Percentiles rank a stretch among this genome's conserved stretches.
These are phyloP conservation scores for Diplodia mutila DNA, from an alignment of 2,329 filamentous ascomycete genomes.

Conservation along the genomic window DNA sequence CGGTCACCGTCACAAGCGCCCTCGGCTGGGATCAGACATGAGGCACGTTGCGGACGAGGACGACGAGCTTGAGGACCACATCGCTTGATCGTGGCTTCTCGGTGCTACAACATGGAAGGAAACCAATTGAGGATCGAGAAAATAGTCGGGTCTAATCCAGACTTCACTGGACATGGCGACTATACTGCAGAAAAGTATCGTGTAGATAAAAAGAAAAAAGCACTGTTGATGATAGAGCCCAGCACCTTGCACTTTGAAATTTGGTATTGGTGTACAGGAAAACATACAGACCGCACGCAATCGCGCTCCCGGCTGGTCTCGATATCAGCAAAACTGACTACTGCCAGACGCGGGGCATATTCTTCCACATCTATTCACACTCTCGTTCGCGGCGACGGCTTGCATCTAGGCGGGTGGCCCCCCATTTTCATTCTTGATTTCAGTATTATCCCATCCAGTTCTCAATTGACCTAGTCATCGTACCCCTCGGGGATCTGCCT, in stretches of 20 bases:
- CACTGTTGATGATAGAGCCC: background rate
- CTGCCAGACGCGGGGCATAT: background rate
- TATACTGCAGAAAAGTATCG: background rate
- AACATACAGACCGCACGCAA: constrained; percentile 1
- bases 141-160: background rate
- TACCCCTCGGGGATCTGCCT: constrained; percentile 51
- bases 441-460: constrained; percentile 18
- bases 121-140: background rate
- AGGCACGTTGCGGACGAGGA: background rate
- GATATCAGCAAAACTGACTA: background rate
- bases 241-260: constrained; percentile 4
- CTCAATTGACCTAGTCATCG: constrained; percentile 43
- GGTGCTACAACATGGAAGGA: background rate
- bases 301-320: background rate
- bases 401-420: background rate
- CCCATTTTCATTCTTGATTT: background rate
- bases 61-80: constrained; percentile 16
- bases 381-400: background rate
- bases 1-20: background rate
- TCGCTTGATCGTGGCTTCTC: background rate
- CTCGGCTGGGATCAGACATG: background rate
- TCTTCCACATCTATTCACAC: background rate
- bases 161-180: background rate
- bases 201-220: background rate
- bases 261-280: constrained; percentile 18